These are phyloP conservation scores for Cephalotrichum gorgonifer DNA, from an alignment of 2,329 filamentous ascomycete genomes.

Conservation along the genomic window DNA sequence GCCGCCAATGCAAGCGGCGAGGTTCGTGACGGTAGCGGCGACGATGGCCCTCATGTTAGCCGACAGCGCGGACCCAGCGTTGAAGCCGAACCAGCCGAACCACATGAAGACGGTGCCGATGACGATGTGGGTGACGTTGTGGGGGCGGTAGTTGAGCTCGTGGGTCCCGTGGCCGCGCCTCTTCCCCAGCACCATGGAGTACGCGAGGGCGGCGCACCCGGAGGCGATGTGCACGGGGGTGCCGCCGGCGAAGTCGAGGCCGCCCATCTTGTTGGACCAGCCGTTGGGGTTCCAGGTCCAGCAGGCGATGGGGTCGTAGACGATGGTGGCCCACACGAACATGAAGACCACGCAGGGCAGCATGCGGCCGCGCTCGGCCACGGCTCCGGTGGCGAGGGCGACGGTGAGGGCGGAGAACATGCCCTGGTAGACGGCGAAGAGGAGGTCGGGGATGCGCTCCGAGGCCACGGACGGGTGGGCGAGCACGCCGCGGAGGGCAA, in stretches of 20 bases:
- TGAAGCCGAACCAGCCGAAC: conserved; percentile 96
- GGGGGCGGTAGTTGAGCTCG: conserved; percentile 82
- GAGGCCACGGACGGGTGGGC: conserved; percentile 67
- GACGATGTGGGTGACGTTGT: conserved; percentile 88
- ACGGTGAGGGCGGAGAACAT: conserved; percentile 85
- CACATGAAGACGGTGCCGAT: conserved; percentile 89
- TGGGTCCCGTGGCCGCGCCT: conserved; percentile 75
- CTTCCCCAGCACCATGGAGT: conserved; percentile 86
- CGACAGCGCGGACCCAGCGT: conserved; percentile 70
- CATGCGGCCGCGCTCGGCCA: conserved; percentile 80
- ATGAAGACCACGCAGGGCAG: conserved; percentile 84
- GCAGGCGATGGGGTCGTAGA: conserved; percentile 89
- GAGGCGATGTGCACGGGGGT: conserved; percentile 85
- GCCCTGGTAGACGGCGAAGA: conserved; percentile 80
- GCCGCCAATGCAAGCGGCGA: conserved; percentile 74
- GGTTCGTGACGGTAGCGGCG: conserved; percentile 77
- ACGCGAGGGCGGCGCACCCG: conserved; percentile 73
- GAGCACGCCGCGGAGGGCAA: conserved; percentile 69
- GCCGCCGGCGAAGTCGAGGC: conserved; percentile 80
- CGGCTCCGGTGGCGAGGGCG: conserved; percentile 73
- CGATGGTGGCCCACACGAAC: conserved; percentile 82
- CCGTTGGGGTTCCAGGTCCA: conserved; percentile 87
- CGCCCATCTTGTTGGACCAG: conserved; percentile 71
- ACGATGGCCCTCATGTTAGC: conserved; percentile 80
- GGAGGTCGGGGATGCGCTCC: conserved; percentile 63